Base-by-base conservation (phyloP, 805 yeast genomes). In the Schwanniomyces vanrijiae region DNA sequence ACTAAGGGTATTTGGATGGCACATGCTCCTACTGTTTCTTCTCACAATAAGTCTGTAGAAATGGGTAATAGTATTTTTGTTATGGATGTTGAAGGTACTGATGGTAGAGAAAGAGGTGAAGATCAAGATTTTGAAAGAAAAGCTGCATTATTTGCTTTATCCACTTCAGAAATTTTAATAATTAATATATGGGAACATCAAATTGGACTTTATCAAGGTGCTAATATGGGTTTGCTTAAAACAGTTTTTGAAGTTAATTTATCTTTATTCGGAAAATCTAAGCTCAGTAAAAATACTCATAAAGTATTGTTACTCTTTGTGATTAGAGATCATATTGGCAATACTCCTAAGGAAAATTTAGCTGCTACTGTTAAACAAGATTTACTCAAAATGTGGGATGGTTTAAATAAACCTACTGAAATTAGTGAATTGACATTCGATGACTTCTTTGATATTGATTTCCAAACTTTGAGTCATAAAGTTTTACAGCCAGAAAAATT, bases 31-130 rank as follows among this genome's bases (percentile, higher is more conserved):
- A 55, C 55, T 3, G 64, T 71, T 20, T 64, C 58, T 11, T 52
- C 55, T 2, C 42, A 40, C 5, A 44, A 46, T 3, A 31, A 42
- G 2, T 31, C 47, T 10, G 34, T 45, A 6, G 47, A 53, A 26
- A 43, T 40, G 11, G 41, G 43, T 16, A 61, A 64, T 22, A 75
- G 82, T 52, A 73, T 90, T 9, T 77, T 89, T 51, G 95, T 94
- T 2, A 79, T 94, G 78, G 99, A 94, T 62, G 98, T 94, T n/a
- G 99, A 94, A 69, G 99, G 99, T 42, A 91, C 97, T 0, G 99
- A 94, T 69, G 98, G 99, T 42, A 80, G 97, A 50, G 99, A 94
- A 68, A 80, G 97, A 46, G 98, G 98, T 21, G 99, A 94, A 59
- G 98, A 94, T 66, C 97, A 94, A 67, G 99, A 94, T 68, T 94